Conservation (phyloP, 2,329 filamentous ascomycete species). For the Diaporthe vaccinii region DNA sequence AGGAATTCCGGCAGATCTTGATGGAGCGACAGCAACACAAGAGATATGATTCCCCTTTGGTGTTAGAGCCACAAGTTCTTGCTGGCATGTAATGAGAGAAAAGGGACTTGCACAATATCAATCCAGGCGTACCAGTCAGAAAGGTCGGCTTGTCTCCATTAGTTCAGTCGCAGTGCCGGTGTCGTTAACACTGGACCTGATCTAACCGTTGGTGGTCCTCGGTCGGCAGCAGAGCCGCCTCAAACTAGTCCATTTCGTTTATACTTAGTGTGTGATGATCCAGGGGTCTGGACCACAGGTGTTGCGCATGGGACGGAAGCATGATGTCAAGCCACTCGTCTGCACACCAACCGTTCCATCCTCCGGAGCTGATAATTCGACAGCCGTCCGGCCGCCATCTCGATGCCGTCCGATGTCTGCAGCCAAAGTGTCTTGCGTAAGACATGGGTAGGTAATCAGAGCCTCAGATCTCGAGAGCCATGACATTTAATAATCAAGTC, state of each 20-base stretch:
- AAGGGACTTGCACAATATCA: no score
- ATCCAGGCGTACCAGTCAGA: no score
- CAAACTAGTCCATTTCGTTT: neutral
- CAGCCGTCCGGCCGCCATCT: neutral
- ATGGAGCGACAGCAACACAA: neutral
- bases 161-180: neutral
- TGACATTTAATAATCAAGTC: neutral
- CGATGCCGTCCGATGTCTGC: neutral
- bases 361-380: neutral
- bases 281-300: neutral
- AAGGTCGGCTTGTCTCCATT: neutral
- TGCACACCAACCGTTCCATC: neutral
- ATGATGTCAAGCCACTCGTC: neutral
- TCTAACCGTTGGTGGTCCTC: neutral
- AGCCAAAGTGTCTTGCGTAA: neutral
- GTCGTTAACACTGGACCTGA: no score
- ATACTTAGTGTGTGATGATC: neutral
- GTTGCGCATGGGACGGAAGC: neutral
- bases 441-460: neutral
- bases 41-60: neutral
- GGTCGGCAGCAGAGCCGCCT: neutral
- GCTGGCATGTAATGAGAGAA: no score
- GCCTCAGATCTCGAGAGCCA: neutral
- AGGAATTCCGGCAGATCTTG: neutral
- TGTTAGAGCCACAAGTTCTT: neutral